Evolutionary conservation across 345 rosid genomes (phyloP).

Genomic region (Salix koriyanagi): DNA sequence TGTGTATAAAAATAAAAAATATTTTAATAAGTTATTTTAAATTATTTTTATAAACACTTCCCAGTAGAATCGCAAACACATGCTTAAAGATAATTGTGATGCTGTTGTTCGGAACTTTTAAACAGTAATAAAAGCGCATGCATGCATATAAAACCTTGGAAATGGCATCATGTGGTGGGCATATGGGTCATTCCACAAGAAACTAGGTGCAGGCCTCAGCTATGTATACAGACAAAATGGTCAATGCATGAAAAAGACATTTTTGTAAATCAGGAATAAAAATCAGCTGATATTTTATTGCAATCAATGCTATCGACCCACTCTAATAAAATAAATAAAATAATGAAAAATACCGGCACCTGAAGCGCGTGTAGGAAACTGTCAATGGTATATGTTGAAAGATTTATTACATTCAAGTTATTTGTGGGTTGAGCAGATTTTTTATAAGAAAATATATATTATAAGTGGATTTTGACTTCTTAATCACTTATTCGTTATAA

Average conservation of each 20-base stretch:
- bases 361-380: neutral
- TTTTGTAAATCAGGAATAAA: neutral
- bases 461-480: no score
- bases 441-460: neutral
- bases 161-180: neutral
- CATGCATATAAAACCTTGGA: no score
- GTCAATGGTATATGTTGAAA: neutral
- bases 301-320: neutral
- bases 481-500: no score
- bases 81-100: no score
- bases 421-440: neutral
- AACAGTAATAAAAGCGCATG: no score
- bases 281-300: neutral
- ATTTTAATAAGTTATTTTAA: no score
- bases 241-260: neutral
- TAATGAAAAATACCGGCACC: neutral
- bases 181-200: neutral
- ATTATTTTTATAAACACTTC: no score
- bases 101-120: no score
- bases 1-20: neutral
- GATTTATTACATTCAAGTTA: neutral
- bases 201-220: no score
- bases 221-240: no score
- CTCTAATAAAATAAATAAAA: neutral
- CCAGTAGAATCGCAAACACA: no score